Base-by-base conservation (phyloP, 2,329 filamentous ascomycete species). In the Venturia carpophila region DNA sequence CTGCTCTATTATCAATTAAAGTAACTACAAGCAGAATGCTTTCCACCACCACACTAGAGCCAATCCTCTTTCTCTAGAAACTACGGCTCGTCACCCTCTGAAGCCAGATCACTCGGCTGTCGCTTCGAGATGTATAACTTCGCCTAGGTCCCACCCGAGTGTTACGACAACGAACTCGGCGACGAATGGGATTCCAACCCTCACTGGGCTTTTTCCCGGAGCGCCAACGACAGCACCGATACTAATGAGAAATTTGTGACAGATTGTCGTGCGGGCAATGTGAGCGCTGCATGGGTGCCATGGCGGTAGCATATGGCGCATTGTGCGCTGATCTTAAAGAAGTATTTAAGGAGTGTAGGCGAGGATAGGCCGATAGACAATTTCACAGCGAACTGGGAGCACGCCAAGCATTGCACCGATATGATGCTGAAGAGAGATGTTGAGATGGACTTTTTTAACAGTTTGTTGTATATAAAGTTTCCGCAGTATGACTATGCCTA, bases 61-160 rank as follows among this genome's bases (percentile, higher is more conserved):
- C 30, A 34, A 45, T 6, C 42, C 17, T 17, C 42, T 2, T 45
- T 45, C 42, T 2, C 7, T 15, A 45, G 19, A 45, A 19, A 17
- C 42, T 45, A 15, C 42, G 42, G 42, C 7, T 4, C 13, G 9
- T 19, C 42, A 2, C 42, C 15, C 13, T 19, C 42, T 2, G 17
- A 17, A 45, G 42, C 42, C 11, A 7, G 42, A 7, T 45, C 42
- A 7, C 42, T 19, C 1, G 19, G 19, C 42, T 45, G 42, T 39
- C 30, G 39, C 17, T 62, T 62, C 41, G 60, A 62, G 30, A 42
- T 62, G 15, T 39, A 62, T 17, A 62, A 62, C 37, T 62, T 62
- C 39, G 60, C 60, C 2, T 62, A 39, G 60, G 60, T 62, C 13
- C 60, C 60, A 19, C 17, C 60, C 0, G 60, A 42, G 5, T 62